phyloP scores from a whole-genome alignment of 106 monocot genomes.

The Phalaenopsis equestris region DNA sequence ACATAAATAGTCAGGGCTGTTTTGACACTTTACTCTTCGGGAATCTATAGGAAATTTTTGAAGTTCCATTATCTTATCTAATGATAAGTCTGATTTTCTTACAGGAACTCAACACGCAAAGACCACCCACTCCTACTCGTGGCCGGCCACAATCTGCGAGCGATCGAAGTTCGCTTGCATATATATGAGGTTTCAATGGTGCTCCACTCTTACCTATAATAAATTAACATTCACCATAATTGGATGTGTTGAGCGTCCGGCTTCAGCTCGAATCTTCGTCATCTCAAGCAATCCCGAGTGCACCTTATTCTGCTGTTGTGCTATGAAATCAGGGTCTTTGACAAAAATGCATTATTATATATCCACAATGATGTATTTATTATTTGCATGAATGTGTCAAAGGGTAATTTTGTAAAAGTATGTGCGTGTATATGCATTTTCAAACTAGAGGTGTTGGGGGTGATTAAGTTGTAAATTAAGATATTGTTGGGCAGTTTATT shows the following conservation, averaged over 20 bases:
- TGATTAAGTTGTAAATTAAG: background rate
- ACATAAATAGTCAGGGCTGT: too few species aligned
- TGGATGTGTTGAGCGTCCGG: too few species aligned
- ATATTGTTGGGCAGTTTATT: background rate
- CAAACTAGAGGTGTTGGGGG: background rate
- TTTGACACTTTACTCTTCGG: background rate
- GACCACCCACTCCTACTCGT: slow-evolving; percentile 95
- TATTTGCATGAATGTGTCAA: too few species aligned
- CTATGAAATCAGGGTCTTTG: too few species aligned
- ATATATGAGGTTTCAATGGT: slow-evolving; percentile 38
- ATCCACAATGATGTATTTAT: too few species aligned
- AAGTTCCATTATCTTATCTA: too few species aligned
- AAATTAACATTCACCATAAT: background rate
- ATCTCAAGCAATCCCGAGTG: background rate
- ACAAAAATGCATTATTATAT: too few species aligned
- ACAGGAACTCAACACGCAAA: slow-evolving; percentile 96
- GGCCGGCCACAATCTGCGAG: slow-evolving; percentile 72
- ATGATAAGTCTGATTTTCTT: slow-evolving; percentile 8
- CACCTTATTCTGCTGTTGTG: too few species aligned
- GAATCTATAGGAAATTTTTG: background rate
- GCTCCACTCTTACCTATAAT: background rate
- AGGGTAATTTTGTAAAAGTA: background rate
- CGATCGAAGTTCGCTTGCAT: slow-evolving; percentile 88
- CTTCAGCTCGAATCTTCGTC: background rate
- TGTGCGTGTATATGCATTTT: background rate